Evolutionary conservation across 2,329 filamentous ascomycete genomes (phyloP), one percentile per base, ranked within the genome.

Genomic region (Teratosphaeria destructans): DNA sequence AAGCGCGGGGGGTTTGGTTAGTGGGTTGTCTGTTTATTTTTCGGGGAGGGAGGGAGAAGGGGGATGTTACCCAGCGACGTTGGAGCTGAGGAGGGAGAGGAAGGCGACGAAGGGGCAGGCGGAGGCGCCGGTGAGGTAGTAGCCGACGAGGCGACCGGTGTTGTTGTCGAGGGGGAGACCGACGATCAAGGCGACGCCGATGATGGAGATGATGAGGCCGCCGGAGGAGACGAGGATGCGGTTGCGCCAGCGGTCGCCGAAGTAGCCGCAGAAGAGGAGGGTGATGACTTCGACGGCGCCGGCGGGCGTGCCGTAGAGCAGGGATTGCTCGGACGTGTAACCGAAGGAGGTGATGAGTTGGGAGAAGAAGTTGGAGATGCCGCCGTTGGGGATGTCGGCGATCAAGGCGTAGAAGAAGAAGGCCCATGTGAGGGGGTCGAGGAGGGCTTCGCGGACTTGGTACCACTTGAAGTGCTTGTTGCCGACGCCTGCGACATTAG

Each of bases 181-280:
- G 10, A 86, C 80, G 60, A 88, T 84, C n/a, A 88, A 77, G 0
- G 85, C 73, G 74, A 86, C 81, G 52, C 85, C 85, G 1, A 86
- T 60, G n/a, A 85, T 80, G 0, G 81, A 72, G 3, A 80, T 62
- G 10, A 81, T 63, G 5, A 85, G 73, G 0, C 83, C 83, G 1
- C 71, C 74, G 14, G 78, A 76, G 62, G 79, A 78, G 54, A 84
- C 75, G 1, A 87, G 74, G 60, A 87, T 75, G 8, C 85, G 80
- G 63, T 85, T 81, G 19, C 78, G 75, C 54, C 77, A 79, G 26
- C 74, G 76, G 64, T 86, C 82, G 53, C 84, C 83, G 0, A 85
- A 72, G 65, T 79, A 82, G 43, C 80, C 82, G 60, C 78, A 82
- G 3, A 77, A 66, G 14, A 87, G 71, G 10, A 87, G 72, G 0